A percentile compares a stretch with the other conserved stretches of the same genome.
phyloP scores from a whole-genome alignment of 352 stramenopile genomes.

The Pythium grandisporangium region DNA sequence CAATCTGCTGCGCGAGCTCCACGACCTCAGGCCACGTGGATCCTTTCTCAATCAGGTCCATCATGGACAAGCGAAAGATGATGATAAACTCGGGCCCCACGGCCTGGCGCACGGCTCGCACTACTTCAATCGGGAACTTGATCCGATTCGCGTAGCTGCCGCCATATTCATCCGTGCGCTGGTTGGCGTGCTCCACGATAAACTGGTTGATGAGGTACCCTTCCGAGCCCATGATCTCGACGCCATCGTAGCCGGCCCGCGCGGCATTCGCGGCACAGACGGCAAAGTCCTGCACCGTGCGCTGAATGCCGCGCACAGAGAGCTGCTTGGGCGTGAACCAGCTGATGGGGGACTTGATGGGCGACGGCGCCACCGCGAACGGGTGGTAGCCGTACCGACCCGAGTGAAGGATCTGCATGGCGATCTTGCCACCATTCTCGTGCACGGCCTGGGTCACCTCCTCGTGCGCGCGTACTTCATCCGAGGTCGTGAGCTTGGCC shows the following conservation, averaged over 20 bases:
- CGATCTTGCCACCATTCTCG: conserved; percentile 72
- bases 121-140: conserved; percentile 91
- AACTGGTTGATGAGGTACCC: conserved; percentile 99
- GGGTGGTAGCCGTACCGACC: conserved; percentile 96
- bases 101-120: conserved; percentile 83
- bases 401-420: conserved; percentile 90
- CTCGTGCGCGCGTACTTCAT: conserved; percentile 86
- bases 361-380: conserved; percentile 88
- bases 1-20: conserved; percentile 84
- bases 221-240: conserved; percentile 98
- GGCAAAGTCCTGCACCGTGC: conserved; percentile 93
- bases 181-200: conserved; percentile 92
- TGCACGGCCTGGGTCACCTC: conserved; percentile 93
- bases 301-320: conserved; percentile 66
- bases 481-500: conserved; percentile 88
- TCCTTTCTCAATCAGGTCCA: conserved; percentile 93
- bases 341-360: conserved; percentile 92
- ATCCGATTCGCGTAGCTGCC: conserved; percentile 92
- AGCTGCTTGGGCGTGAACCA: conserved; percentile 88
- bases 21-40: conserved; percentile 85
- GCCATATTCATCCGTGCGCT: conserved; percentile 92
- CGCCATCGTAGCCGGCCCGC: conserved; percentile 94
- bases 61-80: conserved; percentile 95
- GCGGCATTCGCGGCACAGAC: conserved; percentile 70
- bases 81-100: conserved; percentile 95